Evolutionary conservation across 139 green algal species (phyloP).

Genomic region (Coccomyxa sp.): DNA sequence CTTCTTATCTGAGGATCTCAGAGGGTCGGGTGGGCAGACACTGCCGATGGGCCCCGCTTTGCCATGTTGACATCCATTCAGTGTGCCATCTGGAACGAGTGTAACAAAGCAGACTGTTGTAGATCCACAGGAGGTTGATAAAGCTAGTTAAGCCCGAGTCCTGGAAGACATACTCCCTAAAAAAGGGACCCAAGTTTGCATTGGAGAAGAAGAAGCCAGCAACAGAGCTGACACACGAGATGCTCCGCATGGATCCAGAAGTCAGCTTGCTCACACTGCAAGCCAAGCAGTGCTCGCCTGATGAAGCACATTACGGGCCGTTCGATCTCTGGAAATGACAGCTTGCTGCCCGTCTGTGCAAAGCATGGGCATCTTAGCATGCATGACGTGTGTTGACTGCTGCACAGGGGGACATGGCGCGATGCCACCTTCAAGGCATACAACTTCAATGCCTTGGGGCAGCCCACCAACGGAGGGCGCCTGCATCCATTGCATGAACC

Average conservation of each 20-base stretch:
- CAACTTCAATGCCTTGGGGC: slow-evolving; percentile 91
- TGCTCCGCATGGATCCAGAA: slow-evolving; percentile 88
- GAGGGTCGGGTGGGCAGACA: too few species aligned
- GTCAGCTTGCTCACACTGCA: slow-evolving; percentile 32
- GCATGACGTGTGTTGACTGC: too few species aligned
- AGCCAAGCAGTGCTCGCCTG: too few species aligned
- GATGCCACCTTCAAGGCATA: slow-evolving; percentile 91
- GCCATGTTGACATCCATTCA: too few species aligned
- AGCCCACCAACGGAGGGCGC: slow-evolving; percentile 61
- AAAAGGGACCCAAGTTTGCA: slow-evolving; percentile 92
- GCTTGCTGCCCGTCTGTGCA: too few species aligned
- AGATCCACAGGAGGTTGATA: slow-evolving; percentile 51
- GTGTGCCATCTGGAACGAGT: too few species aligned
- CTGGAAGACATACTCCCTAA: slow-evolving; percentile 82
- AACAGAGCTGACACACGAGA: slow-evolving; percentile 93
- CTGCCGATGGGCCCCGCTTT: too few species aligned
- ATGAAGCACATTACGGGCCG: too few species aligned
- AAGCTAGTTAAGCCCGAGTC: slow-evolving; percentile 70
- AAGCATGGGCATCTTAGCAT: too few species aligned
- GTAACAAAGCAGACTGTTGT: too few species aligned
- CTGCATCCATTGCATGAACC: slow-evolving; percentile 95
- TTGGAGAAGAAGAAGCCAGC: slow-evolving; percentile 81
- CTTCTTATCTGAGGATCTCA: too few species aligned
- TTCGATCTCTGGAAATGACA: too few species aligned
- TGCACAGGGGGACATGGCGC: slow-evolving; percentile 77